Evolutionary conservation across 306 rosid species (phyloP).

Genomic region (Glycyrrhiza uralensis): DNA sequence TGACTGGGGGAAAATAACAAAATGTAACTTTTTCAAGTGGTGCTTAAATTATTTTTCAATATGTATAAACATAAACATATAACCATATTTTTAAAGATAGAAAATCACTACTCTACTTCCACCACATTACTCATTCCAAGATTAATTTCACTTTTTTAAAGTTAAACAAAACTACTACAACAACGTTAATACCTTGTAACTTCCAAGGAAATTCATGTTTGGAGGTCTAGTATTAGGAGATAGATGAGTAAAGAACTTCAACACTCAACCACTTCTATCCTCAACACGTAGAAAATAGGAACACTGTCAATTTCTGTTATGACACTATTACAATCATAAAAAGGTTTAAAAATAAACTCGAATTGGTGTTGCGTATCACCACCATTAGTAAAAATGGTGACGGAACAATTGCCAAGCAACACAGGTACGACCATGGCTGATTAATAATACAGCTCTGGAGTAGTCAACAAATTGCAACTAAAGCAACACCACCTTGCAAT

Average conservation of each 20-base stretch:
- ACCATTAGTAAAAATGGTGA: constrained; percentile 19
- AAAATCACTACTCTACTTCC: neutral
- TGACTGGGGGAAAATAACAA: too few species aligned
- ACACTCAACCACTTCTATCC: constrained; percentile 8
- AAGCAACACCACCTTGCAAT: constrained; percentile 5
- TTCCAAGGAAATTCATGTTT: neutral
- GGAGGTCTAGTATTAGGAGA: neutral
- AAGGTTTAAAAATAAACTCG: neutral
- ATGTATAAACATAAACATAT: neutral
- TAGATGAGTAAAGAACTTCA: neutral
- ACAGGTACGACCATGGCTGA: constrained; percentile 22
- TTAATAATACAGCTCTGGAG: constrained; percentile 20
- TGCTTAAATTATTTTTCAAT: neutral
- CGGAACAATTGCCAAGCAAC: constrained; percentile 1
- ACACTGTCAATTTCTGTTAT: neutral
- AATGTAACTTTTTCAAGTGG: neutral
- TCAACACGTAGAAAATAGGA: neutral
- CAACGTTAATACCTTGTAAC: neutral
- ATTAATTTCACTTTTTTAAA: neutral
- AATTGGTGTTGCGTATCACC: neutral
- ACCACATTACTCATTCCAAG: neutral
- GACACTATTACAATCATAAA: constrained; percentile 16
- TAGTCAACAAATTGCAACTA: constrained; percentile 11
- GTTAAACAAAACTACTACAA: neutral
- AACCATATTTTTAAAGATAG: neutral